phyloP scores from a whole-genome alignment of 2,329 filamentous ascomycete genomes.

The Blastomyces gilchristii region DNA sequence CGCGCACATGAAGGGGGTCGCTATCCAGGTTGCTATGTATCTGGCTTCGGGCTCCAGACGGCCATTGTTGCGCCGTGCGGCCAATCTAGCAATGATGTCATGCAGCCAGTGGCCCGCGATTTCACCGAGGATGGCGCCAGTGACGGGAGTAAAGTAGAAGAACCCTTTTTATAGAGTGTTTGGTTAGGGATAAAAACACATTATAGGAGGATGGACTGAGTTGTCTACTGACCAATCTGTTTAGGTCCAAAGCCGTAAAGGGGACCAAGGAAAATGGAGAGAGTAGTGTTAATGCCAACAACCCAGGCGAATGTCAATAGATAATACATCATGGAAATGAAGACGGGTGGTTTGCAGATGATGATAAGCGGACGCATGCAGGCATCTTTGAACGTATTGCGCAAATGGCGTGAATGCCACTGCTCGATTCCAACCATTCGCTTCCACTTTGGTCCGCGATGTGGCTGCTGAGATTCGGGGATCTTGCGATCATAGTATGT shows the following conservation, averaged over 20 bases:
- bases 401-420: slow-evolving; percentile 19
- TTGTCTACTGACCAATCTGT: slow-evolving; percentile 36
- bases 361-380: slow-evolving; percentile 29
- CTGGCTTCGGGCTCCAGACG: slow-evolving; percentile 49
- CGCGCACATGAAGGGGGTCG: slow-evolving; percentile 40
- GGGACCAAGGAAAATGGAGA: slow-evolving; percentile 43
- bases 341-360: slow-evolving; percentile 31
- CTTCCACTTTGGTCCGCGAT: slow-evolving; percentile 22
- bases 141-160: slow-evolving; percentile 51
- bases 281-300: slow-evolving; percentile 47
- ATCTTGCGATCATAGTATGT: slow-evolving; percentile 31
- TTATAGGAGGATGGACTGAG: background rate
- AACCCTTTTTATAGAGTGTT: slow-evolving; percentile 24
- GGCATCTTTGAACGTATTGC: slow-evolving; percentile 28
- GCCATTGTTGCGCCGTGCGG: slow-evolving; percentile 40
- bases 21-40: slow-evolving; percentile 40
- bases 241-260: slow-evolving; percentile 43
- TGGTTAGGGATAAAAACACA: background rate
- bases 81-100: slow-evolving; percentile 39
- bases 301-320: slow-evolving; percentile 35
- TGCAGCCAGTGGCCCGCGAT: slow-evolving; percentile 47
- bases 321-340: slow-evolving; percentile 30
- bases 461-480: slow-evolving; percentile 23
- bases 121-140: slow-evolving; percentile 46
- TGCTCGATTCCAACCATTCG: slow-evolving; percentile 30